Evolutionary conservation across 1,284 basidiomycete species (phyloP).

Genomic region (Cerioporus squamosus): DNA sequence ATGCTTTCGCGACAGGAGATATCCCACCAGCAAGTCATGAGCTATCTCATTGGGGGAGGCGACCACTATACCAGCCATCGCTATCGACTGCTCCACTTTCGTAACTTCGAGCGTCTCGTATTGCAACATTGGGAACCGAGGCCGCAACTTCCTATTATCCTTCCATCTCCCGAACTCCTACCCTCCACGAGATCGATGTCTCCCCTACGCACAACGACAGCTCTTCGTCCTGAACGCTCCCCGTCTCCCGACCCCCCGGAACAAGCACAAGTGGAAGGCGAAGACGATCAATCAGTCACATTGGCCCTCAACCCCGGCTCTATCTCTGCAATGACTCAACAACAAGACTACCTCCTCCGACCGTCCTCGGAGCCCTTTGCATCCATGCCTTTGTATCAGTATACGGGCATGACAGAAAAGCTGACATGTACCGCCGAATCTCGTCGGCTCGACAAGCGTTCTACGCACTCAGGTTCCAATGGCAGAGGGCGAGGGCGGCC

Average conservation of each 20-base stretch:
- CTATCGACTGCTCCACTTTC: background rate
- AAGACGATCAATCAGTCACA: background rate
- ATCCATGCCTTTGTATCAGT: background rate
- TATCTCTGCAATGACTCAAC: background rate
- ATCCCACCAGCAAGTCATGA: conserved; percentile 13
- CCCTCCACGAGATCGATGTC: background rate
- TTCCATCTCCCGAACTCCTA: background rate
- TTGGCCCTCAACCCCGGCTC: background rate
- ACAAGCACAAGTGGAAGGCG: background rate
- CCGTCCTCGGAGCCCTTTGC: background rate
- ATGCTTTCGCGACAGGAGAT: conserved; percentile 6
- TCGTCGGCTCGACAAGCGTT: background rate
- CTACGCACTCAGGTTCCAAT: background rate
- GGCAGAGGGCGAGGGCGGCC: background rate
- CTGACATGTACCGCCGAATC: background rate
- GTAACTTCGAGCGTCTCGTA: background rate
- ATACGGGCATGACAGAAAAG: background rate
- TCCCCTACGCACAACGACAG: too few relatives aligned
- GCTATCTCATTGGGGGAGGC: conserved; percentile 10
- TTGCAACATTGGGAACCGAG: background rate
- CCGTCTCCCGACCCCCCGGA: background rate
- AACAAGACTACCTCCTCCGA: background rate
- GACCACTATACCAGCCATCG: conserved; percentile 2
- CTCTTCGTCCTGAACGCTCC: too few relatives aligned
- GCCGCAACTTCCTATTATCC: background rate